Base-by-base conservation (phyloP, 345 rosid genomes). In the Gossypium turneri region DNA sequence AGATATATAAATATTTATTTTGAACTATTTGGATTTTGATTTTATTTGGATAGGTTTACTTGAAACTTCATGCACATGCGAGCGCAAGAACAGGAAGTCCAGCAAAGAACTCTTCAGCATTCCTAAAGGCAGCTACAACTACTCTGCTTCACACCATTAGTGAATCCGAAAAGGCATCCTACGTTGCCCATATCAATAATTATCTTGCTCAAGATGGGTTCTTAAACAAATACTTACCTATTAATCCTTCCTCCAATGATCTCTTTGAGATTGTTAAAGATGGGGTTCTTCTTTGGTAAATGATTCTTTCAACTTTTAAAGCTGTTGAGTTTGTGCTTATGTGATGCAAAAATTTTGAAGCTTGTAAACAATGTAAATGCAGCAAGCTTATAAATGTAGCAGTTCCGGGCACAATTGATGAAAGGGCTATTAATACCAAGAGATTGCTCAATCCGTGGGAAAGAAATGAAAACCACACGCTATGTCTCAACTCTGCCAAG, bases 381-480 rank as follows among this genome's bases (percentile, higher is more conserved):
- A 95, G 98, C 82, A 95, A 95, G 76, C 99, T 95, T 78, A 93
- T 93, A 78, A 93, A 94, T 82, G 94, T 94, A 80, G 98, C 98
- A 13, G 98, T 94, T 86, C 97, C 98, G 61, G 97, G 97, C 61
- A 95, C 99, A 24, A 95, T 95, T 52, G 99, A 95, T 81, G 99
- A 95, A 85, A 88, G 99, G 68, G 94, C 99, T 11, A 90, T 95
- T 57, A 95, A 95, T 80, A 95, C 97, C 10, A 95, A 95, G 88
- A 91, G 90, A 70, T 74, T 90, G 80, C 98, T 95, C 76, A 95
- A 95, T 79, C 99, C 99, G 13, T 95, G 99, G 99, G 99, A 95
- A 80, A 88, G 97, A 78, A 94, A 94, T 70, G 98, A 94, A 82
- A 94, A 94, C 76, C 98, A 94, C 74, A 92, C 99, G 13, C 94